Evolutionary conservation across 148 eudicot species (phyloP).

Genomic region (Spergularia bocconei): DNA sequence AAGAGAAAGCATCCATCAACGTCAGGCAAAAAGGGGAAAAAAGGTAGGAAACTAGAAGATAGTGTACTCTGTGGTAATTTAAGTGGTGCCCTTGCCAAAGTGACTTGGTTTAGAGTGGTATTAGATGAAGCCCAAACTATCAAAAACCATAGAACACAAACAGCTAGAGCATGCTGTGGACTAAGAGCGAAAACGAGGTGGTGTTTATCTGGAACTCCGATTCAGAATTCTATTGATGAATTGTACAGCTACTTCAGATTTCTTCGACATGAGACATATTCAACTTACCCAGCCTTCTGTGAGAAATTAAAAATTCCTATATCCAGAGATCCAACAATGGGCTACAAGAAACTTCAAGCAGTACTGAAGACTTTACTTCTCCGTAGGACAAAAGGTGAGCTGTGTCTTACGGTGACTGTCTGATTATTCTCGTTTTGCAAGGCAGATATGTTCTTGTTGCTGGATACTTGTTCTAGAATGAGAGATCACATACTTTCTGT

Average conservation of each 20-base stretch:
- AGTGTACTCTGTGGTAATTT: conserved; percentile 38
- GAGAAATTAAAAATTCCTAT: conserved; percentile 63
- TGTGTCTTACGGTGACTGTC: conserved; percentile 4
- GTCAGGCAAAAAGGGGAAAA: conserved; percentile 56
- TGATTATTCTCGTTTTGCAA: conserved; percentile 3
- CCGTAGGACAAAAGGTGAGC: conserved; percentile 94
- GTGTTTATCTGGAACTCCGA: conserved; percentile 99
- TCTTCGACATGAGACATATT: conserved; percentile 81
- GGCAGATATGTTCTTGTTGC: background rate
- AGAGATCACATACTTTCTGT: background rate
- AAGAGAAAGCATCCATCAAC: conserved; percentile 49
- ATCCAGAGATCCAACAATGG: conserved; percentile 67
- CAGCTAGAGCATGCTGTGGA: conserved; percentile 96
- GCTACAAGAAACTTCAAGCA: conserved; percentile 93
- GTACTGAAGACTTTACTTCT: conserved; percentile 78
- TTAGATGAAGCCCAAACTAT: conserved; percentile 98
- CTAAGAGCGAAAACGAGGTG: conserved; percentile 91
- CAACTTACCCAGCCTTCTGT: conserved; percentile 58
- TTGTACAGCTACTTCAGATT: conserved; percentile 91
- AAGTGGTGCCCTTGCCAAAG: conserved; percentile 80
- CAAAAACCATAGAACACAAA: conserved; percentile 89
- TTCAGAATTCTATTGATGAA: conserved; percentile 93
- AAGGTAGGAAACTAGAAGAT: conserved; percentile 58
- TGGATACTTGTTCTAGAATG: background rate
- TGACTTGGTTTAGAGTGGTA: conserved; percentile 89